Evolutionary conservation across 2,329 filamentous ascomycete genomes (phyloP).

Genomic region (Penicillium psychrosexuale): DNA sequence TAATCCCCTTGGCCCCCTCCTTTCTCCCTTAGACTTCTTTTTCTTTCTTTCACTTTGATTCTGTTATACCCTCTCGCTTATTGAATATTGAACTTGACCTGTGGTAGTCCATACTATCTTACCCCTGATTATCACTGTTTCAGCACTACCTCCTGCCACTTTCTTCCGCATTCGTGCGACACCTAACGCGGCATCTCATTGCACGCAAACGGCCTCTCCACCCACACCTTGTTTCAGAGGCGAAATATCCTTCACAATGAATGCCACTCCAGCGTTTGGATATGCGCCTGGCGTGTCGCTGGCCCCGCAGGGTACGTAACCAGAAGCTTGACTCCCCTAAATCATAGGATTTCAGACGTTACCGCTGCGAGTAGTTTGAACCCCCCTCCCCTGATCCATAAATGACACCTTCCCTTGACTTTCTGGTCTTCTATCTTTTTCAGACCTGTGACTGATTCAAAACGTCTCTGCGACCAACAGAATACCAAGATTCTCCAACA

Average conservation of each 20-base stretch:
- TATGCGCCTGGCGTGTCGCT: slow-evolving; percentile 35
- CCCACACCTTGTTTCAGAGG: slow-evolving; percentile 21
- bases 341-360: slow-evolving; percentile 1
- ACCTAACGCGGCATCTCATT: slow-evolving; percentile 7
- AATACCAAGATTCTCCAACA: slow-evolving; percentile 35
- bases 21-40: slow-evolving; percentile 7
- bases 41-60: neutral
- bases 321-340: slow-evolving; percentile 7
- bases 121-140: slow-evolving; percentile 3
- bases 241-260: slow-evolving; percentile 28
- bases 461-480: slow-evolving; percentile 10
- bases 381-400: slow-evolving; percentile 3
- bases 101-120: neutral
- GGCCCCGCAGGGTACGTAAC: slow-evolving; percentile 35
- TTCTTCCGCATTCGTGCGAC: slow-evolving; percentile 21
- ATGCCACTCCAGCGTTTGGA: slow-evolving; percentile 32
- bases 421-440: neutral
- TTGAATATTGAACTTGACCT: neutral
- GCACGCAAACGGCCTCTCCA: slow-evolving; percentile 17
- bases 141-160: slow-evolving; percentile 4
- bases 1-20: slow-evolving; percentile 13
- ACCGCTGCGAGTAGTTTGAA: neutral
- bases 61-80: neutral
- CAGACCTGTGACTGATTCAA: slow-evolving; percentile 5
- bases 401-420: neutral